Percentiles rank a stretch among this genome's conserved stretches.
These are phyloP conservation scores for Terfezia boudieri DNA, from an alignment of 495 filamentous ascomycete species.

Conservation along the genomic window DNA sequence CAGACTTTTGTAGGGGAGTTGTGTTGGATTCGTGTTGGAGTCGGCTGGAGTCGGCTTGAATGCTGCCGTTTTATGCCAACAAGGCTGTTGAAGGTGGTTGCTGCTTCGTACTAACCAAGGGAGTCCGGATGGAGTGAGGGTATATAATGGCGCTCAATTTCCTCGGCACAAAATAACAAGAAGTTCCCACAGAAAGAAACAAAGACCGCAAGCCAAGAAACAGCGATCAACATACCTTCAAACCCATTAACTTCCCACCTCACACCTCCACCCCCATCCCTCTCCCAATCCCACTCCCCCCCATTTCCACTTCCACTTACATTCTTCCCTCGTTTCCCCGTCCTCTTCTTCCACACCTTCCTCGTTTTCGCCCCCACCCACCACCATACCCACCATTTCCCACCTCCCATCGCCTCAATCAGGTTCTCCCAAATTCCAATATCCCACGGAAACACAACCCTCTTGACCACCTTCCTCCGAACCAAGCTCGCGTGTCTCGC, in stretches of 20 bases:
- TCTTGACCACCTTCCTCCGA: conserved; percentile 24
- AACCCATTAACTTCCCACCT: conserved; percentile 68
- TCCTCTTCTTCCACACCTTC: conserved; percentile 8
- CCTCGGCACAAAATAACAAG: no score
- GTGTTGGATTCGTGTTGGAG: no score
- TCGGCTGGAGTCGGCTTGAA: no score
- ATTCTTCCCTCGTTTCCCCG: conserved; percentile 17
- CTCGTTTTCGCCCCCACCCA: no score
- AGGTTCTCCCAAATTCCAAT: conserved; percentile 68
- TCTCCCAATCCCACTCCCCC: conserved; percentile 2
- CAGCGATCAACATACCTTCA: conserved; percentile 42
- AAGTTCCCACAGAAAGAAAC: no score
- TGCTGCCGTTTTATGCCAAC: no score
- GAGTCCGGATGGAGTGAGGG: no score
- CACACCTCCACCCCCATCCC: conserved; percentile 5
- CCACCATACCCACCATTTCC: background rate
- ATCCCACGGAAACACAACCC: conserved; percentile 72
- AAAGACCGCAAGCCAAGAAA: conserved; percentile 56
- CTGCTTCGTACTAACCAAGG: no score
- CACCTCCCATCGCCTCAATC: conserved; percentile 47
- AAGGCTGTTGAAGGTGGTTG: no score
- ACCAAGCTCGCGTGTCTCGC: conserved; percentile 64
- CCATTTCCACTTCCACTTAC: background rate
- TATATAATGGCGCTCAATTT: no score
- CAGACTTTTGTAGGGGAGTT: no score